Conservation (phyloP, 129 eudicot genomes). For the Silybum marianum region DNA sequence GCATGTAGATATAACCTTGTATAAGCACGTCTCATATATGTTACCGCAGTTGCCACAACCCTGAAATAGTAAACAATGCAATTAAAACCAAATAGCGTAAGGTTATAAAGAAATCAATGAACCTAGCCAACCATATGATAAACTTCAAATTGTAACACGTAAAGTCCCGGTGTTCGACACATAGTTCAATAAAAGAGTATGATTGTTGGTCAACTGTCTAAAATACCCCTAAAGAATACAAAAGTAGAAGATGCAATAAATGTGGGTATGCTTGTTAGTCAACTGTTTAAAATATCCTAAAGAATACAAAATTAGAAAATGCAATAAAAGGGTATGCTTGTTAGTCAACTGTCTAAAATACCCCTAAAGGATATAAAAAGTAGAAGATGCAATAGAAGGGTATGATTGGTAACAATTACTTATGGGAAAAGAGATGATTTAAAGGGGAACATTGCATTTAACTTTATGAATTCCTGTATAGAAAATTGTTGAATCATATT, state of each 20-base stretch:
- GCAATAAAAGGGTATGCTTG: background rate
- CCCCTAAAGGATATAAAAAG: background rate
- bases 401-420: background rate
- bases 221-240: background rate
- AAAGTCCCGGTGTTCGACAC: background rate
- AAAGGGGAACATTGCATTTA: constrained; percentile 3
- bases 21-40: constrained; percentile 97
- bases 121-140: constrained; percentile 6
- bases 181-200: background rate
- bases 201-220: background rate
- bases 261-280: background rate
- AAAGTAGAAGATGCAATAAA: background rate
- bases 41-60: constrained; percentile 98
- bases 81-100: constrained; percentile 8
- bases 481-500: background rate
- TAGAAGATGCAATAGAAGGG: background rate
- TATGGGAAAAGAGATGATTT: background rate
- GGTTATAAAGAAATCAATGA: background rate
- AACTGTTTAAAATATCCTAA: background rate
- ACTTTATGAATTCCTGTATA: background rate
- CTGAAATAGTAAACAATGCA: constrained; percentile 48
- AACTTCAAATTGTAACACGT: background rate
- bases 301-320: background rate
- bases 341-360: background rate
- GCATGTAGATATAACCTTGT: constrained; percentile 52